Conservation (phyloP, 2,329 filamentous ascomycete species). For the Aspergillus pseudotamarii region DNA sequence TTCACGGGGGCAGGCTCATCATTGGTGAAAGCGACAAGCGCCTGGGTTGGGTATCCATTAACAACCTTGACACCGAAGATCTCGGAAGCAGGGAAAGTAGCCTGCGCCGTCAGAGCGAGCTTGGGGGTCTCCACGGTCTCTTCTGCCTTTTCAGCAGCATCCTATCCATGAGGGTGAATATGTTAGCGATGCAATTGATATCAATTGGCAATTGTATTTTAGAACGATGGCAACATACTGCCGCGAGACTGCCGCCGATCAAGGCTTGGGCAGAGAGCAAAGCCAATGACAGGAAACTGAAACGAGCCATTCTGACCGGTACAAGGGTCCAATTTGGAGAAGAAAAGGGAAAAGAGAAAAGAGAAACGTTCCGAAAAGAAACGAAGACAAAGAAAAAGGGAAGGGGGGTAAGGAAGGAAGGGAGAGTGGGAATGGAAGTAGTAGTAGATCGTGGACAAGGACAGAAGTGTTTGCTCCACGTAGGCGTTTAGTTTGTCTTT, state of each 20-base stretch:
- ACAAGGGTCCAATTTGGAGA: constrained; percentile 15
- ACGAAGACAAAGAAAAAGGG: constrained; percentile 7
- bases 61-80: constrained; percentile 94
- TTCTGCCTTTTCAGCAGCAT: constrained; percentile 66
- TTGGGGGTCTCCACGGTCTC: constrained; percentile 66
- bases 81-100: constrained; percentile 68
- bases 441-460: background rate
- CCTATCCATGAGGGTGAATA: constrained; percentile 31
- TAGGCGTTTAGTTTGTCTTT: constrained; percentile 22
- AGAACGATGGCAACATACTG: constrained; percentile 51
- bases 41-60: constrained; percentile 85
- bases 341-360: constrained; percentile 21
- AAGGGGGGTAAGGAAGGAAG: constrained; percentile 11
- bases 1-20: constrained; percentile 75
- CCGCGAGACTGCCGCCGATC: constrained; percentile 63
- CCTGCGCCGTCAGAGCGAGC: constrained; percentile 57
- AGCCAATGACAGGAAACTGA: constrained; percentile 72
- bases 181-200: constrained; percentile 29
- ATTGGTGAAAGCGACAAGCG: constrained; percentile 81
- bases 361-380: constrained; percentile 11
- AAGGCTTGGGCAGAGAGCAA: constrained; percentile 71
- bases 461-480: constrained; percentile 27
- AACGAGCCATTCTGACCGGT: constrained; percentile 66
- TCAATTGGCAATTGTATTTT: background rate
- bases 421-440: constrained; percentile 3